Evolutionary conservation across 192 early-diverging fungal genomes (phyloP).

Genomic region (Obelidium mucronatum): DNA sequence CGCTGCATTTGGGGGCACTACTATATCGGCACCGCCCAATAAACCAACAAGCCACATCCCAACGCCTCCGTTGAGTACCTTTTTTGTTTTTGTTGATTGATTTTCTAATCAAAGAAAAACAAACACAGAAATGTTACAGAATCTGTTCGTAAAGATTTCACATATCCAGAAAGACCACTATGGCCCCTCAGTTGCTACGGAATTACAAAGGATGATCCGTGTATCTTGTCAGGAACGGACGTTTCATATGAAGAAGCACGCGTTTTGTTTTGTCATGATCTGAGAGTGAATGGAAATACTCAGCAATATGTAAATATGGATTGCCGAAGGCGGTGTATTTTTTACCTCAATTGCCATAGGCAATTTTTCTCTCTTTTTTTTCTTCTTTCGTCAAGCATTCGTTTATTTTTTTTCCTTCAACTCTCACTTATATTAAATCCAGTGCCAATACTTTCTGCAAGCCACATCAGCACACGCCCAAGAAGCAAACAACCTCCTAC

Average conservation of each 20-base stretch:
- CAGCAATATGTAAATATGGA: background rate
- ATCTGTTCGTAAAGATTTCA: slow-evolving; percentile 12
- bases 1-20: background rate
- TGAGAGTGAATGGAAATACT: background rate
- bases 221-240: slow-evolving; percentile 17
- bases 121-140: slow-evolving; percentile 20
- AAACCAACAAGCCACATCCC: background rate
- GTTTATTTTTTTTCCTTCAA: too few relatives aligned
- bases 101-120: too few relatives aligned
- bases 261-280: background rate
- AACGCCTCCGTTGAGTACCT: background rate
- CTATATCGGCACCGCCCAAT: background rate
- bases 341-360: background rate
- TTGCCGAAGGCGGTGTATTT: background rate
- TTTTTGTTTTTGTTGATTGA: background rate
- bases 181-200: slow-evolving; percentile 24
- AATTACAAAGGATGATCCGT: slow-evolving; percentile 19
- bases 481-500: background rate
- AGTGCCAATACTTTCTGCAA: slow-evolving; percentile 14
- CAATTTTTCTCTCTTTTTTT: background rate
- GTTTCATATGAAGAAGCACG: slow-evolving; percentile 24
- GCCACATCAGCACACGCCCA: background rate
- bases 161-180: background rate
- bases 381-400: background rate
- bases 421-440: background rate